phyloP scores from a whole-genome alignment of 257 asterid species.

The Oldenlandia corymbosa region DNA sequence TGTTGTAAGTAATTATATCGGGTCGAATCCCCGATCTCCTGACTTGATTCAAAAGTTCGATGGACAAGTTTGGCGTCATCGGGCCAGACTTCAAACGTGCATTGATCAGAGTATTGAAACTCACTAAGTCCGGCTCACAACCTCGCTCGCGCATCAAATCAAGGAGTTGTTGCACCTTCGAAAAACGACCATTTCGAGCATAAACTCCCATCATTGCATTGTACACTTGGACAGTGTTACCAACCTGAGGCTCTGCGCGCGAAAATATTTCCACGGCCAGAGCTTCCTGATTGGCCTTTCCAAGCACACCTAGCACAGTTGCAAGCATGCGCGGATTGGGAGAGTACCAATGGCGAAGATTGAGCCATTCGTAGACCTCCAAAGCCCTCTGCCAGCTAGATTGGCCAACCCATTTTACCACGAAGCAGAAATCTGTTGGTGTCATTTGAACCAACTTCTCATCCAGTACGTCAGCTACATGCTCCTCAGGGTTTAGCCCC shows the following conservation, averaged over 20 bases:
- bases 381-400: constrained; percentile 88
- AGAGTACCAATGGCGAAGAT: constrained; percentile 77
- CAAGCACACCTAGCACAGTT: constrained; percentile 72
- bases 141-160: constrained; percentile 77
- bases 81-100: constrained; percentile 75
- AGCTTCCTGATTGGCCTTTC: constrained; percentile 85
- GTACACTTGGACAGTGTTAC: constrained; percentile 77
- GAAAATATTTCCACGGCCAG: constrained; percentile 77
- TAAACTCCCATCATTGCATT: constrained; percentile 98
- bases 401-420: constrained; percentile 85
- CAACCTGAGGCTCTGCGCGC: constrained; percentile 51
- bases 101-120: constrained; percentile 89
- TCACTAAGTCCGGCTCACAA: constrained; percentile 83
- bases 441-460: constrained; percentile 94
- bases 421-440: constrained; percentile 84
- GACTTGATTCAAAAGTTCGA: constrained; percentile 65
- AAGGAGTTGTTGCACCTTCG: constrained; percentile 71
- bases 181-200: constrained; percentile 73
- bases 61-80: constrained; percentile 57
- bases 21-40: constrained; percentile 77
- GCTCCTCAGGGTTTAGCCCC: constrained; percentile 62
- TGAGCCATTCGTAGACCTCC: constrained; percentile 91
- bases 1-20: constrained; percentile 85
- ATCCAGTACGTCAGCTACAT: constrained; percentile 93
- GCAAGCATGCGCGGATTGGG: constrained; percentile 91